Percentiles rank a stretch among this genome's conserved stretches.
These are phyloP conservation scores for Henckelia pumila DNA, from an alignment of 257 asterid genomes.

Conservation along the genomic window DNA sequence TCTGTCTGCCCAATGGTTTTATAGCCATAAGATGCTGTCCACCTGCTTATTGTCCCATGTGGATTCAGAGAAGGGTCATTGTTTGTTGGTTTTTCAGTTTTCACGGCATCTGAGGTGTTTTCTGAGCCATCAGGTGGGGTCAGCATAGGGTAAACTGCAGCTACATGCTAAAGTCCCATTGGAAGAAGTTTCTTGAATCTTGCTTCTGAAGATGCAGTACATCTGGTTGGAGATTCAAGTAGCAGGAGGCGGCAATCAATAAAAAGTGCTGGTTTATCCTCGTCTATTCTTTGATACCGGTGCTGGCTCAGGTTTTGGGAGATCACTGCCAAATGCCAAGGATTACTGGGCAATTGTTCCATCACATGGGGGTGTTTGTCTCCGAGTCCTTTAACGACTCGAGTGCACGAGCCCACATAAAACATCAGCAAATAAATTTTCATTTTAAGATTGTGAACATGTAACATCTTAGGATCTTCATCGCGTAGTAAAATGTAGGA, in stretches of 20 bases:
- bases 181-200: not conserved
- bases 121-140: not conserved
- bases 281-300: too few relatives aligned
- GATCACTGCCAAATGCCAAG: not conserved
- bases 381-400: slow-evolving; percentile 37
- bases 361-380: slow-evolving; percentile 21
- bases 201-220: not conserved
- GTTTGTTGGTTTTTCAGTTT: not conserved
- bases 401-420: not conserved
- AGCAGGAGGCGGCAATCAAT: too few relatives aligned
- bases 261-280: too few relatives aligned
- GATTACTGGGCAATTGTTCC: not conserved
- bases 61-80: not conserved
- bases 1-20: not conserved
- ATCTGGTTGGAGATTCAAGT: not conserved
- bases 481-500: too few relatives aligned
- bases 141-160: not conserved
- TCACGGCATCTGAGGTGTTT: not conserved
- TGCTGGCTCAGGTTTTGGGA: not conserved
- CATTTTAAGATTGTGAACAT: too few relatives aligned
- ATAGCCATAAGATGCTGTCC: not conserved
- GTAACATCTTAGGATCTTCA: not conserved
- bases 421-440: too few relatives aligned
- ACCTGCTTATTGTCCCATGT: not conserved
- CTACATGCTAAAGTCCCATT: not conserved